Conservation (phyloP, 441 rosid genomes). For the Corymbia calophylla region DNA sequence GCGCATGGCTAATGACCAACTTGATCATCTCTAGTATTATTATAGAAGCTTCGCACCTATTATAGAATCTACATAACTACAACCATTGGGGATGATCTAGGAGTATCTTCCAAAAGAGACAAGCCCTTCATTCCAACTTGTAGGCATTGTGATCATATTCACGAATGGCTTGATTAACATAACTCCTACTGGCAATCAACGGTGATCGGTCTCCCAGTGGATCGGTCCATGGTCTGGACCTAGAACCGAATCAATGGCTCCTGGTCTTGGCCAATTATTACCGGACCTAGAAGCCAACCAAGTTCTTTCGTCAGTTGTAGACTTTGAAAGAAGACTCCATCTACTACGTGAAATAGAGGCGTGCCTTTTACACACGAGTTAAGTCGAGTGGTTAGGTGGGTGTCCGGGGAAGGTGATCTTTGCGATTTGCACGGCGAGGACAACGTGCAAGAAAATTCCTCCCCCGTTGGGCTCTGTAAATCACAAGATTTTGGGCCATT, state of each 20-base stretch:
- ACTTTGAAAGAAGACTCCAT: background rate
- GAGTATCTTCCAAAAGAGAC: background rate
- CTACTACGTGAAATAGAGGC: background rate
- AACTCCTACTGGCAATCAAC: background rate
- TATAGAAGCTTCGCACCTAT: background rate
- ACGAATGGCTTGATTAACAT: background rate
- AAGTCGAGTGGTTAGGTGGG: background rate
- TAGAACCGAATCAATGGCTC: background rate
- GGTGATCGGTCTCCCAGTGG: background rate
- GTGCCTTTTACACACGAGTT: background rate
- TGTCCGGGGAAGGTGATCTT: background rate
- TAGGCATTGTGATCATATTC: background rate
- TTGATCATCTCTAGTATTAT: background rate
- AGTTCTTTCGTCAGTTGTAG: background rate
- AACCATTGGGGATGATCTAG: background rate
- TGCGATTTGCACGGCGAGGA: background rate
- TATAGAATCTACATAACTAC: background rate
- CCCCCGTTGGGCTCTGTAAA: background rate
- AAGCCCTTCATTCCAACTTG: background rate
- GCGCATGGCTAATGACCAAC: fast-evolving
- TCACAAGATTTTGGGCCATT: background rate
- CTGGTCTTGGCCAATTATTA: background rate
- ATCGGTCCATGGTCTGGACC: background rate
- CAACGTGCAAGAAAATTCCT: background rate
- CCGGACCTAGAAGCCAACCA: too few species aligned